A percentile compares a stretch with the other conserved stretches of the same genome.
These are phyloP conservation scores for Coemansia sp. DNA, from an alignment of 371 early-diverging fungal species.

Conservation along the genomic window DNA sequence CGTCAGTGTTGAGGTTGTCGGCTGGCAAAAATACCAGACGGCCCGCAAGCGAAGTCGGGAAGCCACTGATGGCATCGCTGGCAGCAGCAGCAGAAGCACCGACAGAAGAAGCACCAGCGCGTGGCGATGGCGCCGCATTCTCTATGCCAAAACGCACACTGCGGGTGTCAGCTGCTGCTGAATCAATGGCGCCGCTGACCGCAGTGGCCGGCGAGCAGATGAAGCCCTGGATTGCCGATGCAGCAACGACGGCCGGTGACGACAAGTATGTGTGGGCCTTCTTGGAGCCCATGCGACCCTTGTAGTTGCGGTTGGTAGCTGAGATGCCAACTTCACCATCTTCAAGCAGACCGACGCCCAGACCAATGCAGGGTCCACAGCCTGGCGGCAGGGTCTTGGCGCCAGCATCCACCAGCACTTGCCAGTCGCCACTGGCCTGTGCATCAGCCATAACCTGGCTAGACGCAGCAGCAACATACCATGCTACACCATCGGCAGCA, in stretches of 20 bases:
- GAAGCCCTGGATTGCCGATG: constrained; percentile 79
- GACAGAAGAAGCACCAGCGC: constrained; percentile 7
- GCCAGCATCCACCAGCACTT: constrained; percentile 79
- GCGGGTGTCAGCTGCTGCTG: constrained; percentile 66
- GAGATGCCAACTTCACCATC: constrained; percentile 95
- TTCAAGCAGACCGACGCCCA: constrained; percentile 84
- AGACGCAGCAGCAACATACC: constrained; percentile 92
- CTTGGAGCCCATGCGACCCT: constrained; percentile 96
- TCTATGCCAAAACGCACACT: constrained; percentile 65
- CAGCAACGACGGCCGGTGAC: constrained; percentile 90
- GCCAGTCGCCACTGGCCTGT: constrained; percentile 84
- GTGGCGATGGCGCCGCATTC: constrained; percentile 8
- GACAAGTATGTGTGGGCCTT: constrained; percentile 87
- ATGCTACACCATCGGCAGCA: constrained; percentile 68
- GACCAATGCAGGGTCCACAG: constrained; percentile 95
- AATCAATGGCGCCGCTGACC: constrained; percentile 59
- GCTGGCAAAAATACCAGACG: constrained; percentile 82
- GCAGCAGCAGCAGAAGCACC: constrained; percentile 11
- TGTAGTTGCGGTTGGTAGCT: constrained; percentile 96
- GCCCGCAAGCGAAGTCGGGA: constrained; percentile 70
- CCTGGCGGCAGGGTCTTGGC: constrained; percentile 89
- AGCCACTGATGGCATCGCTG: constrained; percentile 61
- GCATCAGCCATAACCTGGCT: constrained; percentile 86
- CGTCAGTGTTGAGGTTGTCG: constrained; percentile 96
- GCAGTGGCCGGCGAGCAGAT: constrained; percentile 68